phyloP scores from a whole-genome alignment of 495 filamentous ascomycete species.

The Annulohypoxylon bovei region DNA sequence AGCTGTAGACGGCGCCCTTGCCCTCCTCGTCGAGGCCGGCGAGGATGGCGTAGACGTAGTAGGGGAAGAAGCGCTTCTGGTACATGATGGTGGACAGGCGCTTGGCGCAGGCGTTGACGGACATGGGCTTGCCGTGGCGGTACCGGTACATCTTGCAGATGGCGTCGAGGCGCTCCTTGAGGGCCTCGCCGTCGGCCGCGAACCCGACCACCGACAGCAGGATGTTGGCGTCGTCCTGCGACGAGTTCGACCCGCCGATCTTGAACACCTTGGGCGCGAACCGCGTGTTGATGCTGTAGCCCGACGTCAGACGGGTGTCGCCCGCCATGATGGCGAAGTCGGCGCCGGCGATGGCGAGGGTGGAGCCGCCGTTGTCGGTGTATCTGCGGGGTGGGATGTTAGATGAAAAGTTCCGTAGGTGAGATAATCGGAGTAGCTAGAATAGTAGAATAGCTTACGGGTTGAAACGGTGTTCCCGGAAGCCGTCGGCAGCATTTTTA shows the following conservation, averaged over 20 bases:
- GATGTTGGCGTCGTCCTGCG: slow-evolving; percentile 83
- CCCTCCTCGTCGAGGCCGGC: slow-evolving; percentile 95
- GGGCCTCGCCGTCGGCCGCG: slow-evolving; percentile 88
- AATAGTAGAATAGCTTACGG: slow-evolving; percentile 68
- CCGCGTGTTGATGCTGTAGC: slow-evolving; percentile 98
- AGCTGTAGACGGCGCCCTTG: slow-evolving; percentile 92
- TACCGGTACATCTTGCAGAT: slow-evolving; percentile 98
- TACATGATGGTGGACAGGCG: slow-evolving; percentile 93
- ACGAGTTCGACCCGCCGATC: slow-evolving; percentile 88
- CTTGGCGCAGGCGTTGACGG: slow-evolving; percentile 91
- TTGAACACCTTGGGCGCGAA: slow-evolving; percentile 95
- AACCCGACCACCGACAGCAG: slow-evolving; percentile 95
- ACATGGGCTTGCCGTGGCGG: slow-evolving; percentile 93
- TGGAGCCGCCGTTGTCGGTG: slow-evolving; percentile 97
- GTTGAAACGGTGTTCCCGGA: slow-evolving; percentile 85
- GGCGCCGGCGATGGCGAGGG: slow-evolving; percentile 90
- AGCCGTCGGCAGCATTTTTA: slow-evolving; percentile 55
- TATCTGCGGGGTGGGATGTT: slow-evolving; percentile 68
- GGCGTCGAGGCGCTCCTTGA: slow-evolving; percentile 88
- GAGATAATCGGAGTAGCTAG: slow-evolving; percentile 6
- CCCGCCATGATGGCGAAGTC: slow-evolving; percentile 96
- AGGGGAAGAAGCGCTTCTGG: slow-evolving; percentile 97
- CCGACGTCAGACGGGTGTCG: slow-evolving; percentile 91
- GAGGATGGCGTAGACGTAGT: slow-evolving; percentile 93
- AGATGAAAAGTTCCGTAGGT: slow-evolving; percentile 11